Percentiles rank a stretch among this genome's conserved stretches.
phyloP scores from a whole-genome alignment of 2,329 filamentous ascomycete species.

The Clarireedia hainanense region DNA sequence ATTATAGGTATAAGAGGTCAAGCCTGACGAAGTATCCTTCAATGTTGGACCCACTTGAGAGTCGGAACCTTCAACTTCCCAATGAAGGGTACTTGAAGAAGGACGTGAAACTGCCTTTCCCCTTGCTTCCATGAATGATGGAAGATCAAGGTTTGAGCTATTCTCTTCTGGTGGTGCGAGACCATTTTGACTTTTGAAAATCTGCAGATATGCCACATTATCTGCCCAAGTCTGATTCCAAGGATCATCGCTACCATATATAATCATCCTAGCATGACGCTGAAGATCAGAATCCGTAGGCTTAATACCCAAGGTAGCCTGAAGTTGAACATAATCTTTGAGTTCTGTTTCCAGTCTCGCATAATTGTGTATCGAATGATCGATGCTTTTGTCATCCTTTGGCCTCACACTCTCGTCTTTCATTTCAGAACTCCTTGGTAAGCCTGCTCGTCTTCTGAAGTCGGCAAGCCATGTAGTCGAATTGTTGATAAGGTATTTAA shows the following conservation, averaged over 20 bases:
- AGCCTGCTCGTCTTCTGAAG: constrained; percentile 48
- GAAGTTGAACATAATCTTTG: constrained; percentile 41
- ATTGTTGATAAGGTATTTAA: constrained; percentile 43
- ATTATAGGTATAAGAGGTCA: background rate
- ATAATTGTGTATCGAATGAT: constrained; percentile 53
- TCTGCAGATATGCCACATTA: constrained; percentile 43
- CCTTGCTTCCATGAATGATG: background rate
- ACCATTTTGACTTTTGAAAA: constrained; percentile 37
- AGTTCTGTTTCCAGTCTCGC: constrained; percentile 45
- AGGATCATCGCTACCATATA: constrained; percentile 53
- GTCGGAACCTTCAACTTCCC: constrained; percentile 20
- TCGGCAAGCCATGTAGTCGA: constrained; percentile 47
- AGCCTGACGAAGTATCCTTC: background rate
- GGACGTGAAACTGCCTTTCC: constrained; percentile 7
- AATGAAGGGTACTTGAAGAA: constrained; percentile 20
- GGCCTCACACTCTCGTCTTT: constrained; percentile 40
- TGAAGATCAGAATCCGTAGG: constrained; percentile 49
- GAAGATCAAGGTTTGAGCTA: constrained; percentile 12
- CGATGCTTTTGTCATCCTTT: constrained; percentile 46
- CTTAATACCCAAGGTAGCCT: constrained; percentile 38
- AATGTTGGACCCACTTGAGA: constrained; percentile 8
- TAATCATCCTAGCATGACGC: constrained; percentile 49
- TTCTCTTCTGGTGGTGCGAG: constrained; percentile 18
- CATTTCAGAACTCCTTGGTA: constrained; percentile 50
- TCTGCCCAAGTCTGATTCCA: constrained; percentile 59